Evolutionary conservation across 2,329 filamentous ascomycete species (phyloP).

Genomic region (Colletotrichum sublineola): DNA sequence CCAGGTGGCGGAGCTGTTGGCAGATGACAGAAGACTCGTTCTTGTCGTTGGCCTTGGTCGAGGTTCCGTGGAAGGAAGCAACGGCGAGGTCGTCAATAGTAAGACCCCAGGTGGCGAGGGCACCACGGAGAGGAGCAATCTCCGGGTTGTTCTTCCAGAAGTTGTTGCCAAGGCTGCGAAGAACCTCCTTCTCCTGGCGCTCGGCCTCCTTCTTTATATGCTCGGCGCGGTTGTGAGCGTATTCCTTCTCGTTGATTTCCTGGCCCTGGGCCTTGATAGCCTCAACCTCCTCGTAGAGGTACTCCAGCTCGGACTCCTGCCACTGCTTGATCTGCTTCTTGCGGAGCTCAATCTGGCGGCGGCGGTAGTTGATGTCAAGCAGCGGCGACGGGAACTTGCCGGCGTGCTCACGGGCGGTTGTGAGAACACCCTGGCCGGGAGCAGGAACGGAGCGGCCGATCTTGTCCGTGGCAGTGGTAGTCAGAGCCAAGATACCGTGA

Average conservation of each 20-base stretch:
- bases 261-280: conserved; percentile 87
- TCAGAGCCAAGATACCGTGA: conserved; percentile 92
- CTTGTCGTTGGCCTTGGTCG: conserved; percentile 99
- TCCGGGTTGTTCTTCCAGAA: conserved; percentile 98
- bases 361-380: conserved; percentile 97
- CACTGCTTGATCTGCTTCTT: conserved; percentile 95
- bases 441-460: conserved; percentile 97
- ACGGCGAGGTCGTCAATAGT: conserved; percentile 96
- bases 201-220: conserved; percentile 90
- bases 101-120: conserved; percentile 96
- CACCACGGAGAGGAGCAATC: conserved; percentile 95
- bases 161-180: conserved; percentile 94
- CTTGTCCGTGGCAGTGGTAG: conserved; percentile 97
- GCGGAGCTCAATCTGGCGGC: conserved; percentile 92
- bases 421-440: conserved; percentile 96
- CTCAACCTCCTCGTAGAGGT: conserved; percentile 90
- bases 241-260: conserved; percentile 84
- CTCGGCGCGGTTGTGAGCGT: conserved; percentile 83
- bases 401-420: conserved; percentile 89
- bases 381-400: conserved; percentile 96
- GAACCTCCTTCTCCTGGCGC: conserved; percentile 92
- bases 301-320: conserved; percentile 95
- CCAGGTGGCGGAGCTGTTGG: conserved; percentile 94
- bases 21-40: conserved; percentile 98
- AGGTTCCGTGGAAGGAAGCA: conserved; percentile 98